Evolutionary conservation across 257 asterid species (phyloP).

Genomic region (Catharanthus roseus): DNA sequence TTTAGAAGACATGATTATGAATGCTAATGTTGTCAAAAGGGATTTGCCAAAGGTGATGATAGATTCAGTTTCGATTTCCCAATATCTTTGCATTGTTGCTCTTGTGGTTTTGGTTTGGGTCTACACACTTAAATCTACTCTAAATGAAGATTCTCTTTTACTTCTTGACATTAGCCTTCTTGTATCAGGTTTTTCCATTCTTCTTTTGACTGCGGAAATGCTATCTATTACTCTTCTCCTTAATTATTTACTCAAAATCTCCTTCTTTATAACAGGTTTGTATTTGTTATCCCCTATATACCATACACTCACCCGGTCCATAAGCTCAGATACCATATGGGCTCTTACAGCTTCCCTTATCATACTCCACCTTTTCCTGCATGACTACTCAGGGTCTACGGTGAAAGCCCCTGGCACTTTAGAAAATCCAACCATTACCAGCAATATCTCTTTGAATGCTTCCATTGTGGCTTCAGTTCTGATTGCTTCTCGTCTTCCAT

Average conservation of each 20-base stretch:
- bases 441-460: conserved; percentile 55
- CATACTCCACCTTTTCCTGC: conserved; percentile 39
- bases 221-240: conserved; percentile 50
- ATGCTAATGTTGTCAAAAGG: conserved; percentile 86
- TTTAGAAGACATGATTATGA: conserved; percentile 91
- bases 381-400: conserved; percentile 40
- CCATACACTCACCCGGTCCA: conserved; percentile 78
- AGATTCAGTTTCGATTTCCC: conserved; percentile 81
- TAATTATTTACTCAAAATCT: conserved; percentile 51
- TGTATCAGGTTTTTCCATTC: conserved; percentile 54
- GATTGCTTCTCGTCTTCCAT: conserved; percentile 87
- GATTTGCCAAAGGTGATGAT: conserved; percentile 78
- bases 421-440: conserved; percentile 43
- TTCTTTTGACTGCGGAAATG: conserved; percentile 64
- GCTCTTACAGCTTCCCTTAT: conserved; percentile 68
- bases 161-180: conserved; percentile 63
- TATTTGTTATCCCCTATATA: conserved; percentile 74
- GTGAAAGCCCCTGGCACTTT: conserved; percentile 56
- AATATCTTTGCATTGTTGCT: conserved; percentile 74
- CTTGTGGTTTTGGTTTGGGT: conserved; percentile 90
- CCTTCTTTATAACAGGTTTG: conserved; percentile 65
- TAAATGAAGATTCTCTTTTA: conserved; percentile 50
- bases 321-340: conserved; percentile 91
- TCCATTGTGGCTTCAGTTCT: conserved; percentile 85
- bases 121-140: conserved; percentile 55